Base-by-base conservation (phyloP, 176 grass and related monocot species). In the Musa beccarii region DNA sequence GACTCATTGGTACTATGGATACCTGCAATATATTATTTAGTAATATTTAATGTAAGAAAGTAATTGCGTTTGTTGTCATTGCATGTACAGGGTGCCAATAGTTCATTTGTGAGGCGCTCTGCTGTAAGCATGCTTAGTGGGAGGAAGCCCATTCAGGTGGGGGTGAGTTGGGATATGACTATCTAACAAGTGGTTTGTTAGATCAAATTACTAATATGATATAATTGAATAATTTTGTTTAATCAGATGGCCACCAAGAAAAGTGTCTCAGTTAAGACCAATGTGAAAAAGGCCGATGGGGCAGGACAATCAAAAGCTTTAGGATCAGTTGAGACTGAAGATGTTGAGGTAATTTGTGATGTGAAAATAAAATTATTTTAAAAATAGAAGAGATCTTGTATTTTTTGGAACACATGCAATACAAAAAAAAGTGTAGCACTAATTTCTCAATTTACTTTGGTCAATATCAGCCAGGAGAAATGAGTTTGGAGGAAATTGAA, bases 401-500 rank as follows among this genome's bases (percentile, higher is more conserved):
- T 43, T 43, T 6, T 43, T 43, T 43, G 34, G 34, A 43, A 6
- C 34, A 43, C 34, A 43, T 43, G 34, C 34, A 43, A 43, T 43
- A 43, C 34, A 43, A 43, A 43, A 43, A 28, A 43, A 6, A 43
- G 34, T 43, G 34, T 43, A 43, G 34, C 34, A 43, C 49, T 78
- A 23, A 70, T 62, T 78, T 26, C 69, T 43, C 79, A 67, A 66
- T 77, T 85, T 84, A 10, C 51, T 8, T 81, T 85, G 2, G 74
- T 80, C 61, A 67, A 23, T 89, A 87, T 83, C 84, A 99, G 95
- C 95, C 95, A 17, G 54, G 86, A 13, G 90, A 99, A 34, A 94
- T 99, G 95, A 99, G 95, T 84, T 81, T 99, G 79, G 90, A 99
- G 75, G 90, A 94, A 89, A 99, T 99, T 84, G 90, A 99, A 86